Evolutionary conservation across 805 yeast genomes (phyloP).

Genomic region (Komagataella ulmi): DNA sequence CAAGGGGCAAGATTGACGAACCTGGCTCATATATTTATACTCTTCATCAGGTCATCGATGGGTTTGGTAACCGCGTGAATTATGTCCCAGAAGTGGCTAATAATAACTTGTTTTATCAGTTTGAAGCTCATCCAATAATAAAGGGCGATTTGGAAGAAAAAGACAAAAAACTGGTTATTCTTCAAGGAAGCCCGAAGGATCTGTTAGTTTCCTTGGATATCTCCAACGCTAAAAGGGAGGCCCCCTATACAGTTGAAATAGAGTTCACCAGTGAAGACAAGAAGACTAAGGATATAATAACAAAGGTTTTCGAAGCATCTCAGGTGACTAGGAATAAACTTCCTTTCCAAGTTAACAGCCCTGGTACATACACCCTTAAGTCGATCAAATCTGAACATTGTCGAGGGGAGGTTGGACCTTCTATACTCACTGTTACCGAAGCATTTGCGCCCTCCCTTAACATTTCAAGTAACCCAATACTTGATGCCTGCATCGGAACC

Average conservation of each 20-base stretch:
- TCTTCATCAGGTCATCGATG: conserved; percentile 49
- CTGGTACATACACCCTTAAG: conserved; percentile 55
- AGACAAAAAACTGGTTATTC: conserved; percentile 13
- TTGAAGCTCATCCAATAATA: conserved; percentile 44
- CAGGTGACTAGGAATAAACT: conserved; percentile 6
- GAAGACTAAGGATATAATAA: conserved; percentile 6
- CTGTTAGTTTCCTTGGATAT: conserved; percentile 13
- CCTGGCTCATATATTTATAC: conserved; percentile 44
- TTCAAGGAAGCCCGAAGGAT: conserved; percentile 17
- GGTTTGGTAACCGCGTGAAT: conserved; percentile 46
- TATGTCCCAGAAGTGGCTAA: conserved; percentile 21
- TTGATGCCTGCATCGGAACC: conserved; percentile 86
- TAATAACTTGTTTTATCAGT: conserved; percentile 26
- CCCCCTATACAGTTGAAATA: conserved; percentile 30
- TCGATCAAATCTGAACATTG: conserved; percentile 50
- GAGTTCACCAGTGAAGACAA: neutral
- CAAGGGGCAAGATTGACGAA: conserved; percentile 12
- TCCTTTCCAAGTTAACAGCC: conserved; percentile 27
- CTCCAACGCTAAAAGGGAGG: conserved; percentile 20
- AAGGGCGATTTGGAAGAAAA: conserved; percentile 30
- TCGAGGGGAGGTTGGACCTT: conserved; percentile 51
- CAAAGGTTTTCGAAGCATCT: conserved; percentile 12
- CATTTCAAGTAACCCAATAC: conserved; percentile 42
- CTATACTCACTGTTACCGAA: conserved; percentile 30
- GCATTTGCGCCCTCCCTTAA: conserved; percentile 27